phyloP scores from a whole-genome alignment of 371 early-diverging fungal genomes.

The Aphelidium insulamus region DNA sequence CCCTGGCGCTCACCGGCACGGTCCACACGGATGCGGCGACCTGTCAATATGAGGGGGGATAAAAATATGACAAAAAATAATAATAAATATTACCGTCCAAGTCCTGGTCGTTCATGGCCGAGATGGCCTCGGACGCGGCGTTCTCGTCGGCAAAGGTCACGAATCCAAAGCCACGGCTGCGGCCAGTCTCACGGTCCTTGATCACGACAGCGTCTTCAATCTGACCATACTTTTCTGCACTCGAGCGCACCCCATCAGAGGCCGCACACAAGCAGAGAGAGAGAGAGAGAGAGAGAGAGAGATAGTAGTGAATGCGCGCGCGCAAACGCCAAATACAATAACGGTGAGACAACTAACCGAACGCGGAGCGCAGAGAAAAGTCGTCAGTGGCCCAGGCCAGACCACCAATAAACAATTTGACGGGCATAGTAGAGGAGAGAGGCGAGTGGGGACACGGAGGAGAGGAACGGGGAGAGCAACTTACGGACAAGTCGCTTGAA shows the following conservation, averaged over 20 bases:
- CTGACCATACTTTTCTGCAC: slow-evolving; percentile 9
- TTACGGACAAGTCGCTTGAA: too few species aligned
- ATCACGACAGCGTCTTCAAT: slow-evolving; percentile 17
- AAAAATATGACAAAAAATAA: slow-evolving; percentile 11
- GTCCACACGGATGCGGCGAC: slow-evolving; percentile 7
- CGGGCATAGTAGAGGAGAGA: slow-evolving; percentile 8
- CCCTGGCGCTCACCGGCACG: slow-evolving; percentile 6
- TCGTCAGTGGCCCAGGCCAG: slow-evolving; percentile 80
- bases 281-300: neutral
- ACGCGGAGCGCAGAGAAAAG: slow-evolving; percentile 20
- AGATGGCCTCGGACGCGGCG: slow-evolving; percentile 31
- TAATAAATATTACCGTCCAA: slow-evolving; percentile 33
- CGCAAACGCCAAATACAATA: neutral
- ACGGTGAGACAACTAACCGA: too few species aligned
- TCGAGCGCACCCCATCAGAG: too few species aligned
- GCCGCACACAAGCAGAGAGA: too few species aligned
- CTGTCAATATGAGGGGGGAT: slow-evolving; percentile 4
- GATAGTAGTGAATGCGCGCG: neutral
- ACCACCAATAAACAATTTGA: slow-evolving; percentile 81
- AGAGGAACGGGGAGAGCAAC: too few species aligned
- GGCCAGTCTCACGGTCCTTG: slow-evolving; percentile 24
- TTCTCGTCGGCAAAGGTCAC: slow-evolving; percentile 26
- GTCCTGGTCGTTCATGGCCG: slow-evolving; percentile 24
- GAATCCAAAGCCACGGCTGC: slow-evolving; percentile 61
- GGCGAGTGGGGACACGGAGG: too few species aligned